Conservation (phyloP, 192 early-diverging fungal genomes). For the Podila clonocystis region DNA sequence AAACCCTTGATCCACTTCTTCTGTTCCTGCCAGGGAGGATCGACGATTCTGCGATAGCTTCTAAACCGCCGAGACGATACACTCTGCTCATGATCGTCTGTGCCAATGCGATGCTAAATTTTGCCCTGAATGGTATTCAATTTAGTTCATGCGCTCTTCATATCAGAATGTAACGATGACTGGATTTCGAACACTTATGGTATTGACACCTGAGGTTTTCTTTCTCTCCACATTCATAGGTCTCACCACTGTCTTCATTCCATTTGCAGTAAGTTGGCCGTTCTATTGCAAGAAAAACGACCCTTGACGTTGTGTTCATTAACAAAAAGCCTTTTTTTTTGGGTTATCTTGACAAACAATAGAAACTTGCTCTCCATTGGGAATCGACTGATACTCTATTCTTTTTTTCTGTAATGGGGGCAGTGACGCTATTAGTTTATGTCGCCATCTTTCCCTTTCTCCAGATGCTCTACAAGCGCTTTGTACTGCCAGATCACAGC, state of each 20-base stretch:
- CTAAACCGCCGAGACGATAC: neutral
- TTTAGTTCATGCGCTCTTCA: too few species aligned
- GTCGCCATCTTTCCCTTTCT: constrained; percentile 11
- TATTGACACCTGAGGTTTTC: neutral
- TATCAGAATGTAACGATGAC: neutral
- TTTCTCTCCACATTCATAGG: neutral
- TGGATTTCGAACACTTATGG: neutral
- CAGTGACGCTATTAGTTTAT: neutral
- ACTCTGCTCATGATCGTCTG: constrained; percentile 3
- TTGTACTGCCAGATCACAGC: neutral
- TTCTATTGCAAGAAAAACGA: too few species aligned
- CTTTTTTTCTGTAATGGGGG: neutral
- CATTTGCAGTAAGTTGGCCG: constrained; percentile 5
- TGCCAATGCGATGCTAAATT: constrained; percentile 4
- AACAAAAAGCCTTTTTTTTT: neutral
- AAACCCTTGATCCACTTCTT: constrained; percentile 4
- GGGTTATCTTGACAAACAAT: neutral
- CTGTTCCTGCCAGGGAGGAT: constrained; percentile 14
- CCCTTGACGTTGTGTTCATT: neutral
- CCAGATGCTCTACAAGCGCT: constrained; percentile 3
- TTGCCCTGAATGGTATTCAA: neutral
- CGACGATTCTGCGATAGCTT: neutral
- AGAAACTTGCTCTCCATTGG: constrained; percentile 12
- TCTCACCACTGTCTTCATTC: constrained; percentile 1
- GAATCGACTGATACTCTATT: neutral